Base-by-base conservation (phyloP, 805 yeast species). In the Hanseniaspora occidentalis region DNA sequence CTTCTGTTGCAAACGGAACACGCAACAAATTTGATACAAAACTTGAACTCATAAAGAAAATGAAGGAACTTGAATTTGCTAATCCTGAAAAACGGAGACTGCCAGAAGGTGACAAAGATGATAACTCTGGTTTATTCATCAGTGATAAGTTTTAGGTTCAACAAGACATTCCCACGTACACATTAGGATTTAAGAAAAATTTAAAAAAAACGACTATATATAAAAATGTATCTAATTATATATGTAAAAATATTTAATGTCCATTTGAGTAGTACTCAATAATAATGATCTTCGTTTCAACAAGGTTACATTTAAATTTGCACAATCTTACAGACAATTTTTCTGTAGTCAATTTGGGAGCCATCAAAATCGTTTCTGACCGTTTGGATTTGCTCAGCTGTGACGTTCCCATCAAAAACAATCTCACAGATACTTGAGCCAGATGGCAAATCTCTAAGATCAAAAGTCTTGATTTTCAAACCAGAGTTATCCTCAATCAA, bases 271-370 rank as follows among this genome's bases (percentile, higher is more conserved):
- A n/a, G n/a, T n/a, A n/a, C n/a, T n/a, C n/a, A n/a, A n/a, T n/a
- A n/a, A n/a, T n/a, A n/a, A n/a, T n/a, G n/a, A n/a, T n/a, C n/a
- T n/a, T n/a, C n/a, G n/a, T n/a, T n/a, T n/a, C n/a, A n/a, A n/a
- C n/a, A 31, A 31, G 17, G 13, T 24, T 31, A 21, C 22, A 21
- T 29, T 23, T 21, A 21, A 21, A 18, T 21, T 22, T 11, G 18
- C 21, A 31, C 17, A 38, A 19, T 20, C 14, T 17, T 23, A 33
- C 29, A 18, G 19, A 22, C 13, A 21, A 20, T 39, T 16, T 56
- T 56, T 37, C 69, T 53, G 11, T 73, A 73, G 49, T 73, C 75
- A 10, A 75, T 74, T n/a, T 57, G 44, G 1, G 67, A 69, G 6
- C 66, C 65, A 43, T 73, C 55, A 25, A 71, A 57, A 29, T 52